These are phyloP conservation scores for Monosporozyma aerobia DNA, from an alignment of 805 yeast species.

Conservation along the genomic window DNA sequence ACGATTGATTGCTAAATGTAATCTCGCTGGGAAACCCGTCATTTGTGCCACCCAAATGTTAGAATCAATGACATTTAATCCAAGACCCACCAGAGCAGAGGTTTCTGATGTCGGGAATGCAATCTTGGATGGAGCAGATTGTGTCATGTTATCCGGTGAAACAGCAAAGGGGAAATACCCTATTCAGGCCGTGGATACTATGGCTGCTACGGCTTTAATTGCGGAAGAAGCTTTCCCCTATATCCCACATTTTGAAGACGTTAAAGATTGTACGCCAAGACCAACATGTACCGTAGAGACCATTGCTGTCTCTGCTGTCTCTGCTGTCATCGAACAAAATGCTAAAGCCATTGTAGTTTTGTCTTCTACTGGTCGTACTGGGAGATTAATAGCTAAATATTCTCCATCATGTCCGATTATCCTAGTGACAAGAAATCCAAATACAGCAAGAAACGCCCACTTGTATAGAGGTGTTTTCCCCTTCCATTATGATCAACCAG, in stretches of 20 bases:
- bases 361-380: slow-evolving; percentile 89
- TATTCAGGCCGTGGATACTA: slow-evolving; percentile 91
- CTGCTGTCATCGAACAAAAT: slow-evolving; percentile 90
- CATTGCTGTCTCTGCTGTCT: slow-evolving; percentile 91
- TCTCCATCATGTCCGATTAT: slow-evolving; percentile 95
- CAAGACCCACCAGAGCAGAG: slow-evolving; percentile 99
- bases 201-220: slow-evolving; percentile 93
- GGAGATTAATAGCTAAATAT: slow-evolving; percentile 93
- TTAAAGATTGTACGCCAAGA: slow-evolving; percentile 72
- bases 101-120: slow-evolving; percentile 99
- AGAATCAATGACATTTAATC: slow-evolving; percentile 98
- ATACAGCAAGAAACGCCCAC: slow-evolving; percentile 91
- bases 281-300: slow-evolving; percentile 95
- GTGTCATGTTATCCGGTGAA: slow-evolving; percentile 99
- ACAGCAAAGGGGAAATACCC: slow-evolving; percentile 99
- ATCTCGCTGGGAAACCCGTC: slow-evolving; percentile 98
- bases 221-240: slow-evolving; percentile 97
- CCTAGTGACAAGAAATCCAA: slow-evolving; percentile 92
- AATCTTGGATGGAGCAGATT: slow-evolving; percentile 97
- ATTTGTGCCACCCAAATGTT: slow-evolving; percentile 99
- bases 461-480: slow-evolving; percentile 98
- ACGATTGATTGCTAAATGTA: slow-evolving; percentile 97
- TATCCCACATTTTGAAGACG: slow-evolving; percentile 72
- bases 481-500: slow-evolving; percentile 61
- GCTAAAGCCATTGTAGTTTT: slow-evolving; percentile 95